Percentiles rank a stretch among this genome's conserved stretches.
These are phyloP conservation scores for Colletotrichum karsti DNA, from an alignment of 2,329 filamentous ascomycete genomes.

Conservation along the genomic window DNA sequence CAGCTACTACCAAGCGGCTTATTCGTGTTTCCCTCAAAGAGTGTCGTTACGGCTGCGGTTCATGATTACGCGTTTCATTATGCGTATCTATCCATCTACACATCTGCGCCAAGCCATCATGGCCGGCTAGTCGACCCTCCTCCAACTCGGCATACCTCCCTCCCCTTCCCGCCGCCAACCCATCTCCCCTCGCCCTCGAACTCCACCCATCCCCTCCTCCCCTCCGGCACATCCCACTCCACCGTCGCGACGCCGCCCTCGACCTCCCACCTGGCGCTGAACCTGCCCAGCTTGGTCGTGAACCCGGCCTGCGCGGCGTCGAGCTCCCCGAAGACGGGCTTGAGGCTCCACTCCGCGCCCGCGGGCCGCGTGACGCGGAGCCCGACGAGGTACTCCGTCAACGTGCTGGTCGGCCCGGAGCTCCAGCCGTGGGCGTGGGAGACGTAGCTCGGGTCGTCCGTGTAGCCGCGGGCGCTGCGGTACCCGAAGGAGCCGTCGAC, in stretches of 20 bases:
- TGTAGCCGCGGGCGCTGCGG: conserved; percentile 59
- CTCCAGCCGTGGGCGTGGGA: conserved; percentile 61
- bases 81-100: background rate
- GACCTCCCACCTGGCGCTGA: conserved; percentile 19
- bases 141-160: background rate
- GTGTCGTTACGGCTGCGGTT: no score
- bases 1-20: no score
- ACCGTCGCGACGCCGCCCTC: conserved; percentile 1
- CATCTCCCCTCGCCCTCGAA: conserved; percentile 12
- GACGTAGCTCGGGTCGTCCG: conserved; percentile 53
- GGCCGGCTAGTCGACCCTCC: background rate
- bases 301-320: conserved; percentile 25
- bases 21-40: no score
- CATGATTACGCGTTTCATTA: background rate
- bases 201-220: conserved; percentile 24
- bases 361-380: conserved; percentile 34
- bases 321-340: conserved; percentile 21
- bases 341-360: conserved; percentile 22
- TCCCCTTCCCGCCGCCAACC: conserved; percentile 19
- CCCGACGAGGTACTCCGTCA: conserved; percentile 54
- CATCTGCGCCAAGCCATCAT: background rate
- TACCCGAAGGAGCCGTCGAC: conserved; percentile 66
- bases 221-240: conserved; percentile 25
- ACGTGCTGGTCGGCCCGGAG: conserved; percentile 54
- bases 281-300: conserved; percentile 22